phyloP scores from a whole-genome alignment of 2,329 filamentous ascomycete species.

The Trichoderma koningii region DNA sequence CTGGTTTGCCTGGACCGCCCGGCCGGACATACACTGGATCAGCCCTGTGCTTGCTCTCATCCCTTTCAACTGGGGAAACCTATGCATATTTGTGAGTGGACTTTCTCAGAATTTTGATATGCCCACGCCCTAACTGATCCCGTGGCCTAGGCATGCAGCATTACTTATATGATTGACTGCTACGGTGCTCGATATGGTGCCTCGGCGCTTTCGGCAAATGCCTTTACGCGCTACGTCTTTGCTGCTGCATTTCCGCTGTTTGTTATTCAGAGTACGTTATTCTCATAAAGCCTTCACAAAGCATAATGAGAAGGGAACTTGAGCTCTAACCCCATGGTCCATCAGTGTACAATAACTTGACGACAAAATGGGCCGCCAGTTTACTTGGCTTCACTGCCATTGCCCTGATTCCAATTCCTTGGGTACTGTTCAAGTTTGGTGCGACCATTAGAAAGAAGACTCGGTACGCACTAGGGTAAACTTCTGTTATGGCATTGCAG shows the following conservation, averaged over 20 bases:
- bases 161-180: conserved; percentile 31
- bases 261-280: conserved; percentile 35
- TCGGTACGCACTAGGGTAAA: not conserved
- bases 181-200: conserved; percentile 29
- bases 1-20: conserved; percentile 30
- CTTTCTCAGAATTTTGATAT: not conserved
- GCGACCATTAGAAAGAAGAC: conserved; percentile 10
- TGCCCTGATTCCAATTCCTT: conserved; percentile 30
- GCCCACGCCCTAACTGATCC: not conserved
- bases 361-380: conserved; percentile 29
- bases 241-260: conserved; percentile 49
- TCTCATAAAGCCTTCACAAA: too few relatives aligned
- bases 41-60: conserved; percentile 29
- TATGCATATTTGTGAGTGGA: conserved; percentile 25
- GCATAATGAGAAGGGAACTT: not conserved
- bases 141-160: conserved; percentile 10
- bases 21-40: conserved; percentile 27
- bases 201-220: conserved; percentile 45
- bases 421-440: conserved; percentile 29
- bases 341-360: conserved; percentile 29
- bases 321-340: not conserved
- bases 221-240: conserved; percentile 46
- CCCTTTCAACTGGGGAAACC: conserved; percentile 29
- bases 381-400: conserved; percentile 31
- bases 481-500: not conserved